phyloP scores from a whole-genome alignment of 129 eudicot genomes.

The Flaveria robusta region DNA sequence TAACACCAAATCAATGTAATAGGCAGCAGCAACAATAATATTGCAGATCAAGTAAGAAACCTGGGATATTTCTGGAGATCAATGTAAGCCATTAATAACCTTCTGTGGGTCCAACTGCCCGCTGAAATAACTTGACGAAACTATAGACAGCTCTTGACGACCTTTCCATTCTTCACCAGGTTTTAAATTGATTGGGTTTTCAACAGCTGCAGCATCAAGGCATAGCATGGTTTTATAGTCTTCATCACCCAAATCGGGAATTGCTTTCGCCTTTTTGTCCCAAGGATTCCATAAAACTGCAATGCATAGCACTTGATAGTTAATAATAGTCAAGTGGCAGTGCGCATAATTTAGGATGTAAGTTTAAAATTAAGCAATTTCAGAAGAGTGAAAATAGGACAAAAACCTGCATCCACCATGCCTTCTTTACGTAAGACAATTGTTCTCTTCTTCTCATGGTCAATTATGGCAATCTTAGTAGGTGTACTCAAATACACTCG shows the following conservation, averaged over 20 bases:
- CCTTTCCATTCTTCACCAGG: slow-evolving; percentile 96
- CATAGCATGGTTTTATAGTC: slow-evolving; percentile 89
- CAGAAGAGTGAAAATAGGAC: slow-evolving; percentile 19
- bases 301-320: slow-evolving; percentile 13
- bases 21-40: slow-evolving; percentile 42
- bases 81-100: slow-evolving; percentile 61
- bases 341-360: slow-evolving; percentile 11
- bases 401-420: slow-evolving; percentile 88
- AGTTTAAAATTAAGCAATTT: not conserved
- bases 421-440: slow-evolving; percentile 88
- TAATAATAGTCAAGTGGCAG: not conserved
- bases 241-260: slow-evolving; percentile 78
- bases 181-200: slow-evolving; percentile 66
- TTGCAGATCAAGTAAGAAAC: slow-evolving; percentile 39
- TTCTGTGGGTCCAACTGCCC: slow-evolving; percentile 87
- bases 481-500: slow-evolving; percentile 92
- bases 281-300: slow-evolving; percentile 97
- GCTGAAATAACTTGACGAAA: slow-evolving; percentile 90
- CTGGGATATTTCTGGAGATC: slow-evolving; percentile 34
- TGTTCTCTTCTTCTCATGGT: slow-evolving; percentile 94
- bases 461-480: slow-evolving; percentile 86
- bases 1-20: slow-evolving; percentile 40
- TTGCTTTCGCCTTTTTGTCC: slow-evolving; percentile 90
- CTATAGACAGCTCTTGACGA: slow-evolving; percentile 79
- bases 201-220: slow-evolving; percentile 88